Conservation (phyloP, 2,329 filamentous ascomycete species). For the Alternaria postmessia region DNA sequence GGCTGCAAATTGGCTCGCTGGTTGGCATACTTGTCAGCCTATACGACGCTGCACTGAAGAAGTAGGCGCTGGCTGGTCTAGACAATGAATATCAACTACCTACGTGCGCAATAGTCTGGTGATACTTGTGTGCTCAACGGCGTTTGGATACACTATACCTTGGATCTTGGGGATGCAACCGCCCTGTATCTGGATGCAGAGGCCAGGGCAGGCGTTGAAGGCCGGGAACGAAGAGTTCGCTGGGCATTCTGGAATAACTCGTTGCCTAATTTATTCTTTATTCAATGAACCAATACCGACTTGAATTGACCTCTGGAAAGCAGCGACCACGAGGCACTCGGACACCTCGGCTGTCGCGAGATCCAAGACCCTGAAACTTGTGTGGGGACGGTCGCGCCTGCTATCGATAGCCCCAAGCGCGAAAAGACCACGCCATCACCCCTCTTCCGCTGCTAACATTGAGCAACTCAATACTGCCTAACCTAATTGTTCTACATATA, state of each 20-base stretch:
- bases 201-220: not conserved
- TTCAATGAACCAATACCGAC: not conserved
- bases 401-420: constrained; percentile 6
- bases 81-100: not conserved
- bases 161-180: not conserved
- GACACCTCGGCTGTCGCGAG: not conserved
- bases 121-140: constrained; percentile 5
- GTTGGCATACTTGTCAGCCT: constrained; percentile 74
- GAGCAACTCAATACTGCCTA: not conserved
- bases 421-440: constrained; percentile 5
- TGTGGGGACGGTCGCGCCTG: not conserved
- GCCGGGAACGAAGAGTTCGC: not conserved
- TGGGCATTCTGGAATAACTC: not conserved
- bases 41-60: constrained; percentile 80
- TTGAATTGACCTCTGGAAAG: not conserved
- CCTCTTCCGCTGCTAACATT: not conserved
- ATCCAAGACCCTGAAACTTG: not conserved
- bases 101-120: not conserved
- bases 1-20: constrained; percentile 71
- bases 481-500: not conserved
- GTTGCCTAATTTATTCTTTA: not conserved
- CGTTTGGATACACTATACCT: constrained; percentile 10
- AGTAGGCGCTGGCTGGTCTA: constrained; percentile 25
- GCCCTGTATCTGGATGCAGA: not conserved
- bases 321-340: not conserved